phyloP scores from a whole-genome alignment of 768 basidiomycete species.

The Pulveroboletus ravenelii region DNA sequence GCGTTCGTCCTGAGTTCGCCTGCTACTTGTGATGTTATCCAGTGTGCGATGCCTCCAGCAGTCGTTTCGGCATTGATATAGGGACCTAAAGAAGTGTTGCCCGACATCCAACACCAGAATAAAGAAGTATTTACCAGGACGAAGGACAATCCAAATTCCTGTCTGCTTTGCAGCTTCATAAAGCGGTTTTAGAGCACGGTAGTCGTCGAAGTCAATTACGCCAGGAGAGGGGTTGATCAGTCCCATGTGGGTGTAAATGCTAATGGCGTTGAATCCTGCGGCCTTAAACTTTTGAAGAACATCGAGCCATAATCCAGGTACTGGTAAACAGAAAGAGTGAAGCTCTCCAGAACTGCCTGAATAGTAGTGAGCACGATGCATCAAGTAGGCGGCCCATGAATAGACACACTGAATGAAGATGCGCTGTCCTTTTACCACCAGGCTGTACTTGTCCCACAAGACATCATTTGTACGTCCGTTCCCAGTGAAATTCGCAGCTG shows the following conservation, averaged over 20 bases:
- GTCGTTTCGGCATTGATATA: constrained; percentile 80
- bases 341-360: constrained; percentile 71
- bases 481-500: constrained; percentile 13
- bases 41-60: constrained; percentile 67
- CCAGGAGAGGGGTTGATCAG: constrained; percentile 70
- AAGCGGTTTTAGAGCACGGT: constrained; percentile 62
- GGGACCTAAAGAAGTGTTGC: constrained; percentile 19
- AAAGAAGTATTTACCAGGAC: constrained; percentile 54
- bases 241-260: constrained; percentile 80
- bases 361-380: background rate
- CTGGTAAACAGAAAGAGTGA: constrained; percentile 77
- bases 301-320: constrained; percentile 76
- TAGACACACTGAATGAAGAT: constrained; percentile 63
- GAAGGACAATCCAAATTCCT: constrained; percentile 74
- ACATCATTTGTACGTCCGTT: constrained; percentile 37
- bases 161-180: constrained; percentile 69
- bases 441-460: constrained; percentile 66
- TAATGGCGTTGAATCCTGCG: constrained; percentile 72
- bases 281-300: constrained; percentile 80
- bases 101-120: background rate
- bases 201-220: constrained; percentile 68
- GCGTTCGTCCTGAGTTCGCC: constrained; percentile 66
- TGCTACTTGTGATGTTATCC: constrained; percentile 65
- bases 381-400: background rate
- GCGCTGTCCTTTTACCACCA: constrained; percentile 64